These are phyloP conservation scores for Suhomyces sp. DNA, from an alignment of 805 yeast genomes.

Conservation along the genomic window DNA sequence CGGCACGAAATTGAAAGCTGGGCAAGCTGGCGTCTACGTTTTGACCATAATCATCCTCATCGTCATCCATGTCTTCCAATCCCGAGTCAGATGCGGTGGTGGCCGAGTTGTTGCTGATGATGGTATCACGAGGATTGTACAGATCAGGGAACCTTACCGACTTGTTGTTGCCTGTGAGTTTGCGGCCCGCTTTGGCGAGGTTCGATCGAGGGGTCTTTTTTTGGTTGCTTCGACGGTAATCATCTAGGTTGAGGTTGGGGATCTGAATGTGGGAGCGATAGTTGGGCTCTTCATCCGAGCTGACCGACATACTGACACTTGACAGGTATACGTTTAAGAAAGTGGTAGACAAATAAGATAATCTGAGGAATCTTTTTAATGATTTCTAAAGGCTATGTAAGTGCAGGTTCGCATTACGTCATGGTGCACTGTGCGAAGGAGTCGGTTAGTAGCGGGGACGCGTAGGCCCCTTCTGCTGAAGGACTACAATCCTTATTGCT, in stretches of 20 bases:
- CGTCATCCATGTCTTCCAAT: constrained; percentile 1
- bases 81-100: constrained; percentile 20
- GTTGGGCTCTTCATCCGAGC: constrained; percentile 30
- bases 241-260: constrained; percentile 25
- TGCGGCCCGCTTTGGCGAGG: constrained; percentile 28
- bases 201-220: constrained; percentile 15
- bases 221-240: constrained; percentile 17
- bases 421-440: background rate
- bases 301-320: background rate
- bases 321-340: background rate
- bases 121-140: constrained; percentile 23
- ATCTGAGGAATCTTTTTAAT: background rate
- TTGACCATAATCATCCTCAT: background rate
- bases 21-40: constrained; percentile 17
- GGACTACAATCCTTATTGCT: background rate
- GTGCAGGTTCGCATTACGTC: background rate
- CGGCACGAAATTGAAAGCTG: constrained; percentile 16
- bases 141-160: constrained; percentile 30
- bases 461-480: background rate
- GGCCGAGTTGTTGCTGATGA: constrained; percentile 25
- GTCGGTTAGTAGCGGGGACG: background rate
- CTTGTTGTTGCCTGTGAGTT: constrained; percentile 16
- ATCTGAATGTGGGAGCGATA: constrained; percentile 27
- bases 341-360: background rate
- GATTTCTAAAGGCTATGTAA: background rate